Evolutionary conservation across 805 yeast genomes (phyloP).

Genomic region (Lipomyces lipofer): DNA sequence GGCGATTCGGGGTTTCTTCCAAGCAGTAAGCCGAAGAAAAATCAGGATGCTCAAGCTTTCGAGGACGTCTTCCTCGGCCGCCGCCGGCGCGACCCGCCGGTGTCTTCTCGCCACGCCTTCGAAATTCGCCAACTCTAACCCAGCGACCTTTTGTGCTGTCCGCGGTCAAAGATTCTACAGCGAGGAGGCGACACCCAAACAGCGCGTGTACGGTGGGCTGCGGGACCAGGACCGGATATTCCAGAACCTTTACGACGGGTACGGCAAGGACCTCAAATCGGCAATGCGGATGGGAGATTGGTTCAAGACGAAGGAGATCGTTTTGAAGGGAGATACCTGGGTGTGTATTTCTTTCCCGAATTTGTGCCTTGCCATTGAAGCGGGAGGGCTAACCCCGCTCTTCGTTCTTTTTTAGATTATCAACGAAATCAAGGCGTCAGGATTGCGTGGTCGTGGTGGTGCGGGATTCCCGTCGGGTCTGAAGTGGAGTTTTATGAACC

Average conservation of each 20-base stretch:
- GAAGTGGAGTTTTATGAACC: slow-evolving; percentile 93
- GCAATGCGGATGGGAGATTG: slow-evolving; percentile 85
- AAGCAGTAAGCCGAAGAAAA: neutral
- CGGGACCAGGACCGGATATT: slow-evolving; percentile 83
- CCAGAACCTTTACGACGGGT: slow-evolving; percentile 75
- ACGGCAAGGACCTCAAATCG: slow-evolving; percentile 72
- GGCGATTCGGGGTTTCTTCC: no score
- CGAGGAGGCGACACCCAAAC: slow-evolving; percentile 43
- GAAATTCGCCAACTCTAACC: neutral
- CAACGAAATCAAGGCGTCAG: slow-evolving; percentile 80
- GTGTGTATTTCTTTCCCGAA: slow-evolving; percentile 11
- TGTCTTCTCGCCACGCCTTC: neutral
- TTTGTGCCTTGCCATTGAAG: neutral
- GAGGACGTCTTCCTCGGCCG: neutral
- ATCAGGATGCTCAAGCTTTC: slow-evolving; percentile 7
- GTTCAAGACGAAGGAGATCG: slow-evolving; percentile 85
- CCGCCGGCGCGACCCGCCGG: slow-evolving; percentile 1
- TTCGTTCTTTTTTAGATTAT: slow-evolving; percentile 48
- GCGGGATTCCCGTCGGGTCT: slow-evolving; percentile 92
- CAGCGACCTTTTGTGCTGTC: neutral
- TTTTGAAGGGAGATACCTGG: slow-evolving; percentile 84
- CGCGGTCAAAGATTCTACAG: slow-evolving; percentile 1
- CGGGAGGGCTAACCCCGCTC: neutral
- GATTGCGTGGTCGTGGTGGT: slow-evolving; percentile 89
- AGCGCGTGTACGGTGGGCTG: slow-evolving; percentile 66